Evolutionary conservation across 176 grass and related monocot genomes (phyloP).

Genomic region (Oryza australiensis): DNA sequence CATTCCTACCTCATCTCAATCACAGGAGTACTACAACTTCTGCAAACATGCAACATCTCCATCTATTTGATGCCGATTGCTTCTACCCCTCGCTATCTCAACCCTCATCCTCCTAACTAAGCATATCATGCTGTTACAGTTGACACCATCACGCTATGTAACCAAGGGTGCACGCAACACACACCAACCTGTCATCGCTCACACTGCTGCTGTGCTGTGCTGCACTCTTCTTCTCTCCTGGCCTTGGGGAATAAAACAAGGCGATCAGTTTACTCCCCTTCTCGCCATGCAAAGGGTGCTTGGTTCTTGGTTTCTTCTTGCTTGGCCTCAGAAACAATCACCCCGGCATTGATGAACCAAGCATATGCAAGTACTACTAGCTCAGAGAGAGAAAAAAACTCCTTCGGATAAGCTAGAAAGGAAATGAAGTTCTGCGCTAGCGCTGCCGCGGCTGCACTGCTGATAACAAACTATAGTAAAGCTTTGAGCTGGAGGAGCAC

Average conservation of each 20-base stretch:
- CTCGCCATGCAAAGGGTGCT: neutral
- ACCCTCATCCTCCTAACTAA: slow-evolving; percentile 17
- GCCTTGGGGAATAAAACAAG: neutral
- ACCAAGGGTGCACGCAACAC: slow-evolving; percentile 40
- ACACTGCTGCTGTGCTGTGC: neutral
- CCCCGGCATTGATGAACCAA: slow-evolving; percentile 20
- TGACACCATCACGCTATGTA: slow-evolving; percentile 42
- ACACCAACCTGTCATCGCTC: slow-evolving; percentile 14
- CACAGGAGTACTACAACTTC: neutral
- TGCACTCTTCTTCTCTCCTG: neutral
- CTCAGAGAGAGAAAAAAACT: neutral
- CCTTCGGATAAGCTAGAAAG: slow-evolving; percentile 15
- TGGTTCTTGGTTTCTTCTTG: neutral
- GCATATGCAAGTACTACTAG: neutral
- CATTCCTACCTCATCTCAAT: slow-evolving; percentile 8
- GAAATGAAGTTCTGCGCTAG: slow-evolving; percentile 40
- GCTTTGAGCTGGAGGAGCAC: slow-evolving; percentile 22
- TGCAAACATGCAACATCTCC: slow-evolving; percentile 3
- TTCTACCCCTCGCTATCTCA: slow-evolving; percentile 33
- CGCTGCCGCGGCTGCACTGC: slow-evolving; percentile 25
- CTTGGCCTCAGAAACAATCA: neutral
- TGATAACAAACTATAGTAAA: slow-evolving; percentile 38
- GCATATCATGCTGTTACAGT: slow-evolving; percentile 27
- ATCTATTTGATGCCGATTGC: slow-evolving; percentile 1
- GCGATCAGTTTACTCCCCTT: neutral